Percentiles rank a stretch among this genome's conserved stretches.
Conservation (phyloP, 2,329 filamentous ascomycete species). For the Escovopsis sp. region DNA sequence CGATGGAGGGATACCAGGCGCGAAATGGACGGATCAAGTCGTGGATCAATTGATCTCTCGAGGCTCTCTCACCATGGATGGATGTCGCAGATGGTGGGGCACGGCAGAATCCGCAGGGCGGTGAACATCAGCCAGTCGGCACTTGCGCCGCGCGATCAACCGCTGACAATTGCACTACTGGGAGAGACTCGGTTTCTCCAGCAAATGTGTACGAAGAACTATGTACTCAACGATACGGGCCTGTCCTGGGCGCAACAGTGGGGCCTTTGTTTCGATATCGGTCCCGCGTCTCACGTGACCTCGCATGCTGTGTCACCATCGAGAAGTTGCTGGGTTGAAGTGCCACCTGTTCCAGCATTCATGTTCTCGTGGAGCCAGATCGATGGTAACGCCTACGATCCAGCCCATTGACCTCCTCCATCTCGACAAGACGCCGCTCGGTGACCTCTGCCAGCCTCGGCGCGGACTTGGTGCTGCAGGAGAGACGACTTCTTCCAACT, state of each 20-base stretch:
- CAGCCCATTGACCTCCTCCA: too few species aligned
- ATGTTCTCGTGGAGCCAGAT: conserved; percentile 19
- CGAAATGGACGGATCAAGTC: too few species aligned
- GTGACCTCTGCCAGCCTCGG: conserved; percentile 14
- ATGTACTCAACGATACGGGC: too few species aligned
- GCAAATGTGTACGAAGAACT: too few species aligned
- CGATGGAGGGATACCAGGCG: too few species aligned
- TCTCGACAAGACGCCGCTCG: conserved; percentile 9
- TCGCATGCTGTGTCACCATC: conserved; percentile 2
- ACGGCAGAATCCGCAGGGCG: conserved; percentile 2
- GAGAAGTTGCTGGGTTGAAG: conserved; percentile 11
- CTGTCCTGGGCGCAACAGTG: not conserved
- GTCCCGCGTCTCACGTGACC: conserved; percentile 17
- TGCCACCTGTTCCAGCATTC: conserved; percentile 24
- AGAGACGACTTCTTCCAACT: conserved; percentile 9
- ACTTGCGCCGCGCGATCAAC: not conserved
- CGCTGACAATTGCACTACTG: too few species aligned
- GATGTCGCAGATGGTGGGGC: conserved; percentile 8
- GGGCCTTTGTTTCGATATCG: not conserved
- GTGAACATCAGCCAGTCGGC: too few species aligned
- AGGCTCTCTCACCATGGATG: conserved; percentile 1
- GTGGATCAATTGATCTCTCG: too few species aligned
- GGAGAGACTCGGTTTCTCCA: too few species aligned
- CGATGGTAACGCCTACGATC: too few species aligned
- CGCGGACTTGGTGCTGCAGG: conserved; percentile 13